Evolutionary conservation across 2,329 filamentous ascomycete genomes (phyloP), one percentile per base, ranked within the genome.

Genomic region (Fusarium sublunatum): DNA sequence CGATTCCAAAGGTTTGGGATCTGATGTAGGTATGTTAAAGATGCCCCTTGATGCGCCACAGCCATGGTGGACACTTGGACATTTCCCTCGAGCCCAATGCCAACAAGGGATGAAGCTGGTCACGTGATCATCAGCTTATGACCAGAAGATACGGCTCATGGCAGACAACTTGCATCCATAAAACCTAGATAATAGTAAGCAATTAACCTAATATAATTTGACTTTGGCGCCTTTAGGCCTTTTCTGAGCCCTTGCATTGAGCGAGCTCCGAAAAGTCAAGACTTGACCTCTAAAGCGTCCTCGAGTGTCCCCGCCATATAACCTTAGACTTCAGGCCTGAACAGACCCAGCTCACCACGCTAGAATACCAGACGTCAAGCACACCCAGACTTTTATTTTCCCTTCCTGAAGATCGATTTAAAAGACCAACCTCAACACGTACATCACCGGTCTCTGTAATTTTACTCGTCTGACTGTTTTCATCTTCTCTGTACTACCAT

Each of bases 281-380:
- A 19, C 19, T 19, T 19, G 19, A 19, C 19, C 19, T 19, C 19
- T 19, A 38, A 42, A 7, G n/a, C 12, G 24, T 19, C 8, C 24
- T 46, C 13, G 6, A 28, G 13, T 19, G 54, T 53, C 46, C 50
- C 60, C 44, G 45, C 54, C 44, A 36, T 68, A 58, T 53, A 70
- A 73, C 74, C 72, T 75, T 70, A 76, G 67, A 74, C 69, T 71
- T 76, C 72, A 75, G 74, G 74, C 74, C 63, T 55, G 61, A 69
- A 72, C 54, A 47, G 50, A 53, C 25, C 34, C 39, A 47, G 47
- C 39, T 51, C 51, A 49, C 40, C 42, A 44, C 49, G 47, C 64
- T 58, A 64, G 62, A 60, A 53, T 60, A 58, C 58, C 45, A 54
- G 44, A 48, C 50, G 29, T 48, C 51, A 54, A 59, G 56, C 61